Conservation (phyloP, 345 rosid genomes). For the Populus tremula region DNA sequence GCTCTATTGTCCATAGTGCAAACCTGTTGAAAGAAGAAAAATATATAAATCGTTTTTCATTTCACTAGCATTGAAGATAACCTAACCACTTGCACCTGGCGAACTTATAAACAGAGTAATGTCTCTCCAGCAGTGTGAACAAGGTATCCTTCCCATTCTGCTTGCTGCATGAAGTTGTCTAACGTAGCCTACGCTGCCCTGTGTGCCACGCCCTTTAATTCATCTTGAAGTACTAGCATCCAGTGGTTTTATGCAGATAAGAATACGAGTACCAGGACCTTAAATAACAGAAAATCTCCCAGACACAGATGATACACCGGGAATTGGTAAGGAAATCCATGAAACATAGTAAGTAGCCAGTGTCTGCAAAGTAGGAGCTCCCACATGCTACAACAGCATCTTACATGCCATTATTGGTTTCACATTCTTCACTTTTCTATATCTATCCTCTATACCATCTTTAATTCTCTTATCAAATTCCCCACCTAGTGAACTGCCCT, state of each 20-base stretch:
- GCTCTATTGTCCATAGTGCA: not conserved
- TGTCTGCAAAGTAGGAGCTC: not conserved
- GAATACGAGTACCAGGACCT: not conserved
- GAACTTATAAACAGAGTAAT: not conserved
- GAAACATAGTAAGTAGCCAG: not conserved
- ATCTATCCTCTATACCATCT: conserved; percentile 51
- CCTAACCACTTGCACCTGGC: not conserved
- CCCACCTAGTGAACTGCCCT: conserved; percentile 32
- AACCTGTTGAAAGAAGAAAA: not conserved
- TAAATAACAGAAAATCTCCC: not conserved
- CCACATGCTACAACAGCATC: not conserved
- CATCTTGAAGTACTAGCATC: not conserved
- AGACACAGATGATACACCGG: not conserved
- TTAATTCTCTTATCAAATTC: conserved; percentile 46
- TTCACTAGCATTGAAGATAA: not conserved
- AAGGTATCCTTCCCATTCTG: not conserved
- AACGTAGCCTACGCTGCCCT: not conserved
- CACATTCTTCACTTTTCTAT: conserved; percentile 48
- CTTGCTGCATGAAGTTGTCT: not conserved
- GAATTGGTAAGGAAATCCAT: not conserved
- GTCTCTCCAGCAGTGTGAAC: not conserved
- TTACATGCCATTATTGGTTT: conserved; percentile 49
- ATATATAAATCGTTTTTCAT: not conserved
- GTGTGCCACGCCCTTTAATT: not conserved
- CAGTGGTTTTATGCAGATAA: not conserved